Base-by-base conservation (phyloP, 805 yeast species). In the Starmera pachycereana region DNA sequence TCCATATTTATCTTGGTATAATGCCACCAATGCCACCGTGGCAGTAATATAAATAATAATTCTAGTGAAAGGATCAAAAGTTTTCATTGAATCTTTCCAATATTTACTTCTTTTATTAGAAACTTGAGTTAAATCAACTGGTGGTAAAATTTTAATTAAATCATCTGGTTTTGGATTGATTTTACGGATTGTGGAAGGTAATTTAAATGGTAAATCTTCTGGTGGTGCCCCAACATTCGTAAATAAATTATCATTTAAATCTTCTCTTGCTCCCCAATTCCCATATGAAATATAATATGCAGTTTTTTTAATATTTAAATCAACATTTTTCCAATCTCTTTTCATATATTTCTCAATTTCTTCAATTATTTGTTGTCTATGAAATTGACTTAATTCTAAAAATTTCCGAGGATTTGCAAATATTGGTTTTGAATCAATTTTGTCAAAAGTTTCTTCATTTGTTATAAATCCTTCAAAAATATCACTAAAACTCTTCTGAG, bases 251-350 rank as follows among this genome's bases (percentile, higher is more conserved):
- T 61, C 58, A 13, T 59, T 58, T 40, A 80, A 70, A 16, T 72
- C 72, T 37, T 72, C 77, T 45, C 94, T 66, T 2, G 76, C 79
- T 0, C 88, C 92, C 69, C 82, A 74, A 37, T 79, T 66, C 2
- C 89, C 89, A 57, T 77, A 83, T 0, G 79, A 69, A 28, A 79
- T 67, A 60, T 69, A 78, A 54, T 76, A 80, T 9, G 75, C 69
- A 46, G 80, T 62, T 44, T 71, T 63, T 52, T 81, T 80, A 39
- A 70, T 70, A 38, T 71, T 68, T 11, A 44, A 44, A 4, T 74
- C 64, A 35, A 80, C 46, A 33, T 63, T 57, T 3, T 56, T 55
- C 94, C 94, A 83, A 40, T 71, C 66, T 39, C 66, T 66, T 46
- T 71, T 76, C 51, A 60, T 63, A 41, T 61, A 60, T 25, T 73